A percentile compares a stretch with the other conserved stretches of the same genome.
These are phyloP conservation scores for Ogataea allantospora DNA, from an alignment of 805 yeast species.

Conservation along the genomic window DNA sequence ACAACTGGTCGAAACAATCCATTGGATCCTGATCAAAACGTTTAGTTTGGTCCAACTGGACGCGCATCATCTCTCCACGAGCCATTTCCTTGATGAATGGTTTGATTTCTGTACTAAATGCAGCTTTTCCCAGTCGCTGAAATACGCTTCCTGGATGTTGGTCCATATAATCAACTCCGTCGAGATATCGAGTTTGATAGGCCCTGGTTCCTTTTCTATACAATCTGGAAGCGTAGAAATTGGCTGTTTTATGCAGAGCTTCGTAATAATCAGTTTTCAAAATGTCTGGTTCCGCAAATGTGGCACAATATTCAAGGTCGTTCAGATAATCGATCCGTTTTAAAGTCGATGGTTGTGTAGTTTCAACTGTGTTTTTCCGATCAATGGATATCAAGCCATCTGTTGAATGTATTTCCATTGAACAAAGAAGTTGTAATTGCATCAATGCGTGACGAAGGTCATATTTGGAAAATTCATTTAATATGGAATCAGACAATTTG, in stretches of 20 bases:
- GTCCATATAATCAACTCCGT: constrained; percentile 23
- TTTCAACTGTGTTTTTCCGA: neutral
- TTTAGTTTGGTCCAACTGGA: constrained; percentile 6
- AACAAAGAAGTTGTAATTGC: constrained; percentile 32
- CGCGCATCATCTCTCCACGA: constrained; percentile 20
- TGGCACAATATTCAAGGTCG: constrained; percentile 7
- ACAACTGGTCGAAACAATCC: constrained; percentile 18
- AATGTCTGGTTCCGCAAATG: neutral
- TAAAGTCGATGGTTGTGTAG: neutral
- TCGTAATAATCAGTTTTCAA: neutral
- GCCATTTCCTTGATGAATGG: constrained; percentile 34
- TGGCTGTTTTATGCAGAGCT: constrained; percentile 7
- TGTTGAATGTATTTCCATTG: constrained; percentile 14
- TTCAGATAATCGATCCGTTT: neutral
- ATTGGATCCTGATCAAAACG: constrained; percentile 18
- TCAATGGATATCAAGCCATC: constrained; percentile 17
- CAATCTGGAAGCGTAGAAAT: constrained; percentile 30
- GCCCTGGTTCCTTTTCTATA: constrained; percentile 27
- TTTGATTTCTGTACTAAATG: constrained; percentile 22
- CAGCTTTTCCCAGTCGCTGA: constrained; percentile 13
- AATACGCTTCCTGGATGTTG: constrained; percentile 25
- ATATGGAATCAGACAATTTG: constrained; percentile 20
- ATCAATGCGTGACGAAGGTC: constrained; percentile 31
- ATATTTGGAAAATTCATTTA: constrained; percentile 14
- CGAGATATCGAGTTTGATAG: constrained; percentile 16